Conservation (phyloP, 805 yeast genomes). For the Kluyveromyces lactis region DNA sequence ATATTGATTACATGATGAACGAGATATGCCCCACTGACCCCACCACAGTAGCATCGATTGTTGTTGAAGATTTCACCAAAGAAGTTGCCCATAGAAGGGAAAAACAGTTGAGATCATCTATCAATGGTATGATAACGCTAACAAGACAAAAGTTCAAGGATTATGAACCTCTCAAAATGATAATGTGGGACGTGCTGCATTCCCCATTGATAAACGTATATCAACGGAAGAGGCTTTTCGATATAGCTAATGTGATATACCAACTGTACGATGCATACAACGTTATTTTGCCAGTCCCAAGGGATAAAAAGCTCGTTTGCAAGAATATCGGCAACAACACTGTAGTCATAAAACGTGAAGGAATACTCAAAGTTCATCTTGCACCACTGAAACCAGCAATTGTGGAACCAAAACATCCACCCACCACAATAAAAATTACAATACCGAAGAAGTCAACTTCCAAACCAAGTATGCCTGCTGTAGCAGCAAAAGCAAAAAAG, state of each 20-base stretch:
- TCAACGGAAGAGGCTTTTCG: conserved; percentile 56
- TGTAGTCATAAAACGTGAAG: conserved; percentile 53
- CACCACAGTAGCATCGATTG: conserved; percentile 8
- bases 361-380: conserved; percentile 24
- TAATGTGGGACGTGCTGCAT: conserved; percentile 65
- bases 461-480: conserved; percentile 1
- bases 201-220: conserved; percentile 50
- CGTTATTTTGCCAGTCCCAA: conserved; percentile 62
- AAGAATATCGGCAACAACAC: conserved; percentile 43
- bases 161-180: conserved; percentile 46
- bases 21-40: conserved; percentile 19
- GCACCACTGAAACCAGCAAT: conserved; percentile 13
- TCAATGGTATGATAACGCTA: conserved; percentile 19
- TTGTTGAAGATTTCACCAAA: conserved; percentile 13
- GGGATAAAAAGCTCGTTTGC: conserved; percentile 58
- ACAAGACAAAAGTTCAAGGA: conserved; percentile 24
- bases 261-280: conserved; percentile 49
- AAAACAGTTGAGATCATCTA: conserved; percentile 19
- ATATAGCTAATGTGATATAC: conserved; percentile 56
- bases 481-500: conserved; percentile 5
- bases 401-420: conserved; percentile 6
- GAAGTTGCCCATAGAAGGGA: conserved; percentile 18
- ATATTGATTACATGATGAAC: conserved; percentile 35
- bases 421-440: neutral
- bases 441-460: neutral